Base-by-base conservation (phyloP, 164 flowering plant species). In the Sextonia rubra region DNA sequence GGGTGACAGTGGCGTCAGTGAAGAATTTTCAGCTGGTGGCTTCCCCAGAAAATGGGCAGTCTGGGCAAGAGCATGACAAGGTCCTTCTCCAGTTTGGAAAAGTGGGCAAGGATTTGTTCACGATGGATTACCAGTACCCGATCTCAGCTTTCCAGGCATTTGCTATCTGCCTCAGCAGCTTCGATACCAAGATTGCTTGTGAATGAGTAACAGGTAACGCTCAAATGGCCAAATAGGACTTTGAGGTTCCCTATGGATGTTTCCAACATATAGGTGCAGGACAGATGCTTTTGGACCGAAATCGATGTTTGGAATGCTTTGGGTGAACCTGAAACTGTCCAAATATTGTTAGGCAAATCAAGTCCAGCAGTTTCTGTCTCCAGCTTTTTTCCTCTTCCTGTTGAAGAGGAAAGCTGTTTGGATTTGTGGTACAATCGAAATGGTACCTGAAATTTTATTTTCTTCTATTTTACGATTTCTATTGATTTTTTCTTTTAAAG, bases 121-220 rank as follows among this genome's bases (percentile, higher is more conserved):
- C 94, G 47, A 90, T 90, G 94, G 92, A 90, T 80, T 90, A 82
- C 75, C 79, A 80, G 26, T 90, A 88, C 71, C 94, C 94, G n/a
- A 74, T 90, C 29, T 90, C 92, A 2, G 90, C 91, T 71, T 88
- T 90, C 70, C 92, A 88, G 80, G 90, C 94, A 66, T 90, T 90
- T 77, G 90, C 91, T 24, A 88, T 88, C 66, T 90, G 90, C 77
- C 91, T 90, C 77, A 90, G 94, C 82, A 87, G 94, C 87, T 90
- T 90, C 73, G 94, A 88, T 83, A 88, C 94, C 72, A 90, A 88
- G 78, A 84, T 88, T 77, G 92, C 94, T 29, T 90, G 94, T 79
- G 92, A 90, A 81, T 88, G 77, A 89, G 15, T 29, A 71, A 25
- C 79, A 82, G 81, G 86, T 86, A 20, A 8, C n/a, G 27, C 11